Evolutionary conservation across 495 filamentous ascomycete species (phyloP), one percentile per base, ranked within the genome.

Genomic region (Hypoxylon perforatum): DNA sequence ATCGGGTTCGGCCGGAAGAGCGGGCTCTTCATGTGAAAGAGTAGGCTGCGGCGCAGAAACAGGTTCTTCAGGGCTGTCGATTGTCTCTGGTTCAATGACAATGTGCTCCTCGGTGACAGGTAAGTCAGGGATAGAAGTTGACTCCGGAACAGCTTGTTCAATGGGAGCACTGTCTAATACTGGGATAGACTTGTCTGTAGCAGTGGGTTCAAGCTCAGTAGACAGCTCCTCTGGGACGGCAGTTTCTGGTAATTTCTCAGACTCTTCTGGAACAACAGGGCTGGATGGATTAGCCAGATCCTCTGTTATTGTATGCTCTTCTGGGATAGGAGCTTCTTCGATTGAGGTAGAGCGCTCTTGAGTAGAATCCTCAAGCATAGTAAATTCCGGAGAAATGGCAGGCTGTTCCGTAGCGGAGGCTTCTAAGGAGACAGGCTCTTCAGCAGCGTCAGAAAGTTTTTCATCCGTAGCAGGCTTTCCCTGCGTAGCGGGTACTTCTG

Each of bases 361-460:
- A 19, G 14, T 36, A 25, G 22, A 22, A n/a, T 47, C 55, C 21
- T 3, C 41, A 3, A 15, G n/a, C 19, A 69, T 51, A 61, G 69
- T 51, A 70, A 72, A 25, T 63, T 71, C 23, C 50, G 75, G 41
- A 53, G 39, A 21, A 22, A 38, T 44, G 35, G 41, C 28, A 48
- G 33, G 33, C 14, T 70, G 36, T 6, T 67, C 61, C 28, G 19
- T 56, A 25, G 57, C 23, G 19, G 65, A 10, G 19, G 36, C 45
- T 28, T 56, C 50, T 47, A 15, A 39, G 42, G 15, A 14, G 25
- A 33, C 33, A 57, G 54, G 42, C 57, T 63, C 59, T 36, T 68
- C 63, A 46, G 67, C 21, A 22, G 48, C 21, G 49, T 36, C 18
- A 72, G 71, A 46, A 71, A 73, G 22, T 49, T 70, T 11, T 39